A percentile compares a stretch with the other conserved stretches of the same genome.
Evolutionary conservation across 768 basidiomycete species (phyloP).

Genomic region (Auriculariales sp.): DNA sequence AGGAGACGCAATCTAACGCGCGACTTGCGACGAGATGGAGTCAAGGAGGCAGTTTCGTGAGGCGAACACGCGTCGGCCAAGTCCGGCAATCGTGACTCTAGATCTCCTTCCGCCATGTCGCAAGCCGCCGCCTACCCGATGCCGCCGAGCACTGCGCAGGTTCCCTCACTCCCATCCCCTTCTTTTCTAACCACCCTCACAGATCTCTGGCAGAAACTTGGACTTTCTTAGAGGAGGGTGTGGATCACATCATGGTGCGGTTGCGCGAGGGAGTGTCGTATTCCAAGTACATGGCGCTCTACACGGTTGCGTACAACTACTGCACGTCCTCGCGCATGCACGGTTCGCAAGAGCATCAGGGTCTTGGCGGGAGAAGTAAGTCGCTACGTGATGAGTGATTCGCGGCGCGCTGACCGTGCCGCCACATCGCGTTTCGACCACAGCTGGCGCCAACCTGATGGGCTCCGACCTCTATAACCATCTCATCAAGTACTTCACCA

Average conservation of each 20-base stretch:
- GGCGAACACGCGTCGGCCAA: no score
- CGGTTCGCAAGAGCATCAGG: slow-evolving; percentile 19
- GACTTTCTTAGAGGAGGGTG: slow-evolving; percentile 17
- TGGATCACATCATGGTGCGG: slow-evolving; percentile 88
- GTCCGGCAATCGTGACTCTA: no score
- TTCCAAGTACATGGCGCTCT: slow-evolving; percentile 75
- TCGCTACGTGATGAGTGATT: not conserved
- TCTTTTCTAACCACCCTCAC: no score
- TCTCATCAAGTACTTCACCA: slow-evolving; percentile 78
- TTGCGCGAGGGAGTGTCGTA: slow-evolving; percentile 79
- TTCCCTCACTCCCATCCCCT: no score
- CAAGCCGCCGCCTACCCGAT: not conserved
- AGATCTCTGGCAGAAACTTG: slow-evolving; percentile 23
- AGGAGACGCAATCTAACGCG: no score
- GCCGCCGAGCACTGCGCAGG: not conserved
- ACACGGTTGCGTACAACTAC: slow-evolving; percentile 96
- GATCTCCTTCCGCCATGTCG: no score
- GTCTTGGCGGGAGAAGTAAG: slow-evolving; percentile 14
- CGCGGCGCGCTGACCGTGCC: slow-evolving; percentile 11
- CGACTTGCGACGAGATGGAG: no score
- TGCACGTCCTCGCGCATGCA: slow-evolving; percentile 63
- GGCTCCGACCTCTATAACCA: slow-evolving; percentile 95
- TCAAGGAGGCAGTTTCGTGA: no score
- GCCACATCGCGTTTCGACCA: slow-evolving; percentile 7
- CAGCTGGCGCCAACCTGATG: slow-evolving; percentile 89